These are phyloP conservation scores for Pichia ethanolica DNA, from an alignment of 805 yeast genomes.

Conservation along the genomic window DNA sequence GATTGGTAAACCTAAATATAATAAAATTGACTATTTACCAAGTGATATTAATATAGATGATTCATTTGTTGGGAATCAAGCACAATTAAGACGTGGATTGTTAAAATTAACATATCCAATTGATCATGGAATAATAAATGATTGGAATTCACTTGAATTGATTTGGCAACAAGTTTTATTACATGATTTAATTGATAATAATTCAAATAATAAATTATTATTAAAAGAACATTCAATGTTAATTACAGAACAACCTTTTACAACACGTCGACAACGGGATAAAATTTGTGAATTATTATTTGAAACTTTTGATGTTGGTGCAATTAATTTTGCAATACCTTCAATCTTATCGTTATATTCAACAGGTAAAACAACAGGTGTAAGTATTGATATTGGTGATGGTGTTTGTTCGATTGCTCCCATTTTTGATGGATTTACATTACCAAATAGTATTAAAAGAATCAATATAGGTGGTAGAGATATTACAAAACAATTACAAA, in stretches of 20 bases:
- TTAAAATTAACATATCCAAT: conserved; percentile 65
- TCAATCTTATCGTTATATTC: conserved; percentile 83
- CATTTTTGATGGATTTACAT: conserved; percentile 79
- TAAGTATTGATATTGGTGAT: conserved; percentile 87
- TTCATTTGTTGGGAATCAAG: conserved; percentile 65
- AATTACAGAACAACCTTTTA: conserved; percentile 84
- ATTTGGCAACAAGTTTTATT: conserved; percentile 67
- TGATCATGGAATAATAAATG: conserved; percentile 65
- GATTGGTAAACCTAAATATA: conserved; percentile 78
- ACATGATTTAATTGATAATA: conserved; percentile 25
- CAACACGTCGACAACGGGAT: conserved; percentile 57
- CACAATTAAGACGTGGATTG: conserved; percentile 74
- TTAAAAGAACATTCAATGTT: conserved; percentile 79
- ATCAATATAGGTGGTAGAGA: conserved; percentile 84
- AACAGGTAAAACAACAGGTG: conserved; percentile 84
- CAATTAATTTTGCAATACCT: conserved; percentile 64
- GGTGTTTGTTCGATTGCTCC: conserved; percentile 88
- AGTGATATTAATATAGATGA: conserved; percentile 53
- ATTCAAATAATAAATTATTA: conserved; percentile 21
- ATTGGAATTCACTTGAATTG: conserved; percentile 84
- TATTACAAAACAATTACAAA: conserved; percentile 66
- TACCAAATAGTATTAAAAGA: conserved; percentile 64
- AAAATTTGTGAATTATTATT: conserved; percentile 57
- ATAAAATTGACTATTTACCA: conserved; percentile 54
- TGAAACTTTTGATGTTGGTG: conserved; percentile 68